Conservation (phyloP, 148 eudicot species). For the Gaultheria prostrata region DNA sequence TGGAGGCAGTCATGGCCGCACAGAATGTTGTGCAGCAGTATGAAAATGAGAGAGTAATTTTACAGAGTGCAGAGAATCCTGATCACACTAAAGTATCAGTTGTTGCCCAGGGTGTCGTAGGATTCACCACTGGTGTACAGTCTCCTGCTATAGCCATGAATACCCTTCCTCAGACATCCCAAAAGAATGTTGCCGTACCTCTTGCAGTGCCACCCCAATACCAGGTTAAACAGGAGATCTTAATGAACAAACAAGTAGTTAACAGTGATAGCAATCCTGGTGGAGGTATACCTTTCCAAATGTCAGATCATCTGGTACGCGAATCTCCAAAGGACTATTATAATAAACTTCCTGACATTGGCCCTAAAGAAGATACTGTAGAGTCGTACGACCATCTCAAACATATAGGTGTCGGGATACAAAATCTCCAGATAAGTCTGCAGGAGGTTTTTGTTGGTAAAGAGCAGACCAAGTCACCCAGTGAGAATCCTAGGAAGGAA, state of each 20-base stretch:
- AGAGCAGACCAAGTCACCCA: conserved; percentile 34
- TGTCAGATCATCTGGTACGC: conserved; percentile 30
- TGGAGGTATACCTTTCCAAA: conserved; percentile 30
- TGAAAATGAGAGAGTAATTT: conserved; percentile 27
- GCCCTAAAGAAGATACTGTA: conserved; percentile 33
- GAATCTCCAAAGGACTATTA: conserved; percentile 44
- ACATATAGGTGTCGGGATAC: conserved; percentile 52
- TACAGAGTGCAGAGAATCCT: conserved; percentile 29
- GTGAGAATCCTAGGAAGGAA: conserved; percentile 38
- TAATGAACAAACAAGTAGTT: conserved; percentile 31
- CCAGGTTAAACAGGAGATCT: conserved; percentile 40
- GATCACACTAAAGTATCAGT: conserved; percentile 27
- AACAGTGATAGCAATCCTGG: conserved; percentile 34
- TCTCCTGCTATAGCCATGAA: conserved; percentile 32
- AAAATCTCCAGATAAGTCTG: conserved; percentile 41
- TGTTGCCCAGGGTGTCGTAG: conserved; percentile 39
- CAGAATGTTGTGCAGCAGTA: conserved; percentile 31
- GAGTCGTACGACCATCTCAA: conserved; percentile 36
- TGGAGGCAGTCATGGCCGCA: conserved; percentile 22
- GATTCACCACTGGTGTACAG: conserved; percentile 33
- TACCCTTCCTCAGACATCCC: conserved; percentile 31
- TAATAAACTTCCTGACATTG: conserved; percentile 25
- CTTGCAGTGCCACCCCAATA: conserved; percentile 32
- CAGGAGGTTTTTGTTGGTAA: conserved; percentile 31
- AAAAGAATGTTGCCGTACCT: conserved; percentile 42